Conservation (phyloP, 2,329 filamentous ascomycete genomes). For the Phaeomoniella chlamydospora region DNA sequence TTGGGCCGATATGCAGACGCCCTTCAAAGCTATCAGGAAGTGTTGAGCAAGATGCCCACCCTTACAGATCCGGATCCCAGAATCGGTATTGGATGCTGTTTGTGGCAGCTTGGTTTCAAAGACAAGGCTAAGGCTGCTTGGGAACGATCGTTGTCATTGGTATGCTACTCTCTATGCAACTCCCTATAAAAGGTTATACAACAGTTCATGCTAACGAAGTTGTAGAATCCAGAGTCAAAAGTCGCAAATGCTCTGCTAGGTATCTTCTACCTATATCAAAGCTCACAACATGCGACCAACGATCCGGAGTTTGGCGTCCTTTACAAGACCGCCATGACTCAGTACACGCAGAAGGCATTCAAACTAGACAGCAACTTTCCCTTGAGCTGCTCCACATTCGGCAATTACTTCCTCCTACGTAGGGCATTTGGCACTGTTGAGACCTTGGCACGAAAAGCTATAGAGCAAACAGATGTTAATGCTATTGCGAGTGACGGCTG, state of each 20-base stretch:
- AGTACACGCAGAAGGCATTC: constrained; percentile 86
- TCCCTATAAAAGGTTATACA: no score
- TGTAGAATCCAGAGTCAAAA: constrained; percentile 61
- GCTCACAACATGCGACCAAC: constrained; percentile 66
- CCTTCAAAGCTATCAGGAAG: constrained; percentile 72
- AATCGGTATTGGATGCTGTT: constrained; percentile 90
- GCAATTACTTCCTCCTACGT: constrained; percentile 73
- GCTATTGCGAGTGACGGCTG: constrained; percentile 94
- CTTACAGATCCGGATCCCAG: constrained; percentile 86
- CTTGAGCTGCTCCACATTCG: constrained; percentile 79
- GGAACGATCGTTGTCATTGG: constrained; percentile 71
- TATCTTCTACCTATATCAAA: constrained; percentile 77
- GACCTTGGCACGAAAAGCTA: constrained; percentile 76
- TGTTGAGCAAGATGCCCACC: constrained; percentile 70
- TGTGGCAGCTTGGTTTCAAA: constrained; percentile 93
- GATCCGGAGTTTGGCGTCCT: constrained; percentile 71
- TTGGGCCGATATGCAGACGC: constrained; percentile 77
- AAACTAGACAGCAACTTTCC: constrained; percentile 86
- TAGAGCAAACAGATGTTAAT: constrained; percentile 91
- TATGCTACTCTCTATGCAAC: constrained; percentile 21
- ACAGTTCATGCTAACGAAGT: constrained; percentile 5
- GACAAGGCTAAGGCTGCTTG: constrained; percentile 83
- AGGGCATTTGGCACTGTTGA: constrained; percentile 74
- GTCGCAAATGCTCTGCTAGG: constrained; percentile 81
- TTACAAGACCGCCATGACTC: constrained; percentile 88